Conservation (phyloP, 371 early-diverging fungal species). For the Fennellomyces sp. region DNA sequence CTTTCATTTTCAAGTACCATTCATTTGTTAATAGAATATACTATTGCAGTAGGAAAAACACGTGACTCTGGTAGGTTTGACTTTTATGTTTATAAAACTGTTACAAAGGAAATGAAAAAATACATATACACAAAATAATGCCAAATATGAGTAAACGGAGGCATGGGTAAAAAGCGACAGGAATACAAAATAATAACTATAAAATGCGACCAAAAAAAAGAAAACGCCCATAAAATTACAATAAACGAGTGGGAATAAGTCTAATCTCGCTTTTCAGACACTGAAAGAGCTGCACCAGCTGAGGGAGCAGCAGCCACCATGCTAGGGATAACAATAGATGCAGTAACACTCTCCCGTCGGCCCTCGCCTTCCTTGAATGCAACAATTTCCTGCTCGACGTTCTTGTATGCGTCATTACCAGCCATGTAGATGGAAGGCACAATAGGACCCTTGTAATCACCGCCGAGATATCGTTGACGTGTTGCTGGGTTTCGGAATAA, state of each 20-base stretch:
- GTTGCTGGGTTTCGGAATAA: constrained; percentile 24
- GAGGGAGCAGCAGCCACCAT: constrained; percentile 13
- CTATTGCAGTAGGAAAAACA: no score
- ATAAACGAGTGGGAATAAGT: neutral
- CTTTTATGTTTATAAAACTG: no score
- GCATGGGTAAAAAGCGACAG: neutral
- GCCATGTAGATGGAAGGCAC: constrained; percentile 27
- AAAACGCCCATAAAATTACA: constrained; percentile 1
- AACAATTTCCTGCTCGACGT: neutral
- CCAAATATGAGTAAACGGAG: neutral
- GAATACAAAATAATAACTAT: neutral
- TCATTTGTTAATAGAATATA: no score
- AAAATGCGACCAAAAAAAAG: neutral
- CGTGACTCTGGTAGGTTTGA: no score
- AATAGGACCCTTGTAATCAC: neutral
- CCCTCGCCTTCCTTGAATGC: neutral
- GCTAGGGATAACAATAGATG: constrained; percentile 11
- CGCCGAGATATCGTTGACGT: constrained; percentile 27
- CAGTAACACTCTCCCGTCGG: neutral
- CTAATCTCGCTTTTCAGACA: no score
- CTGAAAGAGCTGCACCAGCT: neutral
- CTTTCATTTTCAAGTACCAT: no score
- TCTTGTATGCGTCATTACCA: constrained; percentile 11
- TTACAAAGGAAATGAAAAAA: neutral
- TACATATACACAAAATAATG: neutral